Evolutionary conservation across 1,284 basidiomycete species (phyloP).

Genomic region (Amylostereum areolatum): DNA sequence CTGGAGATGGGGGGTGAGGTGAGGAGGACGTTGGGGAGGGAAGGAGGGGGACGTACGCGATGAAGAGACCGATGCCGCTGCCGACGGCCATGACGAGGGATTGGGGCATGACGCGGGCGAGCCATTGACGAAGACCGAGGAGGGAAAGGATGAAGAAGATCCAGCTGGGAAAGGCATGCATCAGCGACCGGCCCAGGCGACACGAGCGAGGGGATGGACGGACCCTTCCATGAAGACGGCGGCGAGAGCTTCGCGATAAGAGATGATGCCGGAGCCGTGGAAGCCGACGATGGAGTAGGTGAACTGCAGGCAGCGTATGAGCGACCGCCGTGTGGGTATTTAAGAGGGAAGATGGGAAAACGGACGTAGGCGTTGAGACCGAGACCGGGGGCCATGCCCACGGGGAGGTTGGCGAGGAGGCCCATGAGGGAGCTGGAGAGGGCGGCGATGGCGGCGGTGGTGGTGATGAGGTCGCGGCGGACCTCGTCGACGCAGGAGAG

Average conservation of each 20-base stretch:
- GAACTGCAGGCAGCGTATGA: slow-evolving; percentile 45
- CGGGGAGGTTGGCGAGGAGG: slow-evolving; percentile 76
- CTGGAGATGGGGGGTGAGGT: slow-evolving; percentile 26
- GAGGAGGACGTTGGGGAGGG: slow-evolving; percentile 12
- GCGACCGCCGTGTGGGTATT: neutral
- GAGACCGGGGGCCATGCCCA: slow-evolving; percentile 76
- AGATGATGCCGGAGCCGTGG: slow-evolving; percentile 71
- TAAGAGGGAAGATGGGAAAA: slow-evolving; percentile 11
- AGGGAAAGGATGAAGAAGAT: slow-evolving; percentile 81
- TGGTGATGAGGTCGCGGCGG: slow-evolving; percentile 68
- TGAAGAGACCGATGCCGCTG: slow-evolving; percentile 83
- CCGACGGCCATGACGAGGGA: slow-evolving; percentile 83
- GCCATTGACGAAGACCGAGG: slow-evolving; percentile 86
- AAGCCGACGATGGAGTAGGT: slow-evolving; percentile 85
- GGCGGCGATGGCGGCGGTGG: slow-evolving; percentile 74
- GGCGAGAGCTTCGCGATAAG: slow-evolving; percentile 78
- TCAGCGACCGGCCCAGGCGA: neutral
- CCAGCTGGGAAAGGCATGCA: slow-evolving; percentile 42
- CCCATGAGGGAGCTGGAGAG: slow-evolving; percentile 82
- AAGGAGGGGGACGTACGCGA: slow-evolving; percentile 38
- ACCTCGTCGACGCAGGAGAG: slow-evolving; percentile 61
- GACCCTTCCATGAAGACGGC: slow-evolving; percentile 86
- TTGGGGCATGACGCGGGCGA: slow-evolving; percentile 83
- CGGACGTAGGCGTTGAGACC: slow-evolving; percentile 81
- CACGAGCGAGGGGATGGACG: slow-evolving; percentile 14